These are phyloP conservation scores for Marchantia polymorpha DNA, from an alignment of 225 moss, liverwort and hornwort genomes.

Conservation along the genomic window DNA sequence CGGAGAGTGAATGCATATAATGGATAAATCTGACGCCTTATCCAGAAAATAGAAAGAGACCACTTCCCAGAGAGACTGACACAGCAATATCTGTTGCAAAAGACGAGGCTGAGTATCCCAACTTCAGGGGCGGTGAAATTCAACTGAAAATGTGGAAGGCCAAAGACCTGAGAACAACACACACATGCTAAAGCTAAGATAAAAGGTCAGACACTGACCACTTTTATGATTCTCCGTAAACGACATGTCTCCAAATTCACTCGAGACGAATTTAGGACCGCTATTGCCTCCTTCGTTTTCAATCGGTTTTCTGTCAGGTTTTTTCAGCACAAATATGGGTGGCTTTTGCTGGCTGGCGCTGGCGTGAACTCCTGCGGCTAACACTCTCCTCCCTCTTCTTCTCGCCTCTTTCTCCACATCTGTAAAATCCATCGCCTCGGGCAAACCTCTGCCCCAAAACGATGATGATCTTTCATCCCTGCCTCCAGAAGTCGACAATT, in stretches of 20 bases:
- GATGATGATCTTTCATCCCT: background rate
- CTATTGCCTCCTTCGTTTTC: constrained; percentile 6
- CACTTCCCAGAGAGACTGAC: background rate
- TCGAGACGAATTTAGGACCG: constrained; percentile 10
- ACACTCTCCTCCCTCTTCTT: background rate
- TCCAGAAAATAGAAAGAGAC: background rate
- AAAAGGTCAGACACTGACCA: constrained; percentile 21
- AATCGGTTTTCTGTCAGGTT: constrained; percentile 26
- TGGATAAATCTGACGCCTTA: background rate
- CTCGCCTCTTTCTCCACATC: background rate
- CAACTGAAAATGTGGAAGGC: no score
- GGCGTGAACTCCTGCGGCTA: background rate
- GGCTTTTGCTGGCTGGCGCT: constrained; percentile 28
- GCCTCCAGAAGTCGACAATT: background rate
- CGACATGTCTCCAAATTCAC: constrained; percentile 14
- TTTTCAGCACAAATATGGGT: constrained; percentile 43
- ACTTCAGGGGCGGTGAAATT: no score
- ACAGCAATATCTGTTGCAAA: background rate
- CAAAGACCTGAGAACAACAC: no score
- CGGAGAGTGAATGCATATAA: background rate
- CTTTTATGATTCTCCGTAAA: constrained; percentile 34
- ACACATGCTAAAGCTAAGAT: background rate
- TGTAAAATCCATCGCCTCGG: background rate
- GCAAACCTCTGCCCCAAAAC: constrained; percentile 21
- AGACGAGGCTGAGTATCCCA: background rate